phyloP scores from a whole-genome alignment of 805 yeast genomes.

The Kodamaea nitidulidarum region DNA sequence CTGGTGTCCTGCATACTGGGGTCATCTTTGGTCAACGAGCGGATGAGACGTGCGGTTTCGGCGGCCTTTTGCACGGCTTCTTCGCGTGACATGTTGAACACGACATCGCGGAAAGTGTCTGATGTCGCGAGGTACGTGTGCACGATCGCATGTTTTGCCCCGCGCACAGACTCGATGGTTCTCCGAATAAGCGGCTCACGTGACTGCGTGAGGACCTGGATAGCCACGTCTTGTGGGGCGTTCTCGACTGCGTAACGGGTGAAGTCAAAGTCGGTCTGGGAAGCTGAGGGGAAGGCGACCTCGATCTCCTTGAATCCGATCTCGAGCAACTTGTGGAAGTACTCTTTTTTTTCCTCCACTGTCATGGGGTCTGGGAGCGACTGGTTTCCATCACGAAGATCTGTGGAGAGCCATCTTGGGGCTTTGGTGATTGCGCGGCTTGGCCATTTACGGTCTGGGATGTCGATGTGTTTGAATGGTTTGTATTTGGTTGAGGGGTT shows the following conservation, averaged over 20 bases:
- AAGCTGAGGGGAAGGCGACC: slow-evolving; percentile 77
- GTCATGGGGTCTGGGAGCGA: slow-evolving; percentile 82
- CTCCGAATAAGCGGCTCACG: slow-evolving; percentile 69
- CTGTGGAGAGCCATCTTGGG: slow-evolving; percentile 79
- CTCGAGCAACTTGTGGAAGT: slow-evolving; percentile 67
- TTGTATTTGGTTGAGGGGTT: slow-evolving; percentile 66
- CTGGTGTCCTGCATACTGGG: slow-evolving; percentile 58
- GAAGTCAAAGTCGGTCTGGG: slow-evolving; percentile 79
- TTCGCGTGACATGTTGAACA: slow-evolving; percentile 65
- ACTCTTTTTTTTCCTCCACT: slow-evolving; percentile 66
- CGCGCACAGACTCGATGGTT: slow-evolving; percentile 68
- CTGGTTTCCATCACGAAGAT: slow-evolving; percentile 78
- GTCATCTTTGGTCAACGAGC: slow-evolving; percentile 70
- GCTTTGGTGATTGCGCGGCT: slow-evolving; percentile 59
- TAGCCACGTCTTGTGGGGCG: slow-evolving; percentile 70
- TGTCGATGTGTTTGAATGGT: slow-evolving; percentile 49
- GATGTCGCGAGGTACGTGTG: slow-evolving; percentile 76
- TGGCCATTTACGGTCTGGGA: slow-evolving; percentile 72
- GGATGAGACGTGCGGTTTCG: slow-evolving; percentile 64
- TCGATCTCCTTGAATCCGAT: slow-evolving; percentile 79
- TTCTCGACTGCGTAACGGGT: slow-evolving; percentile 75
- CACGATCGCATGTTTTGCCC: slow-evolving; percentile 68
- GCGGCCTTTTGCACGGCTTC: slow-evolving; percentile 68
- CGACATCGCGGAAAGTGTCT: slow-evolving; percentile 70
- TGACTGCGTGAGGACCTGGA: slow-evolving; percentile 74